Conservation (phyloP, 129 eudicot genomes). For the Arctium minus region DNA sequence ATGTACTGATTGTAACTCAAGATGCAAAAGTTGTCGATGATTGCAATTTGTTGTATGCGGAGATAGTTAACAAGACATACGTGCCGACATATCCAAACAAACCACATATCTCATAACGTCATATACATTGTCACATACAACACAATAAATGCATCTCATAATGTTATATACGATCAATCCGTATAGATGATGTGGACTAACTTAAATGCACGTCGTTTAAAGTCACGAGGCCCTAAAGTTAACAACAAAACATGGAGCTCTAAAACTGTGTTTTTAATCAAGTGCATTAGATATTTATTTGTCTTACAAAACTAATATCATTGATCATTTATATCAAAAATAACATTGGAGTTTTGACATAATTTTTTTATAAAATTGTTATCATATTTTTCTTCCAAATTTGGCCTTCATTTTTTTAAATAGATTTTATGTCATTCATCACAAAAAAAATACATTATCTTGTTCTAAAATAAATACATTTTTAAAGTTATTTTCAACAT, state of each 20-base stretch:
- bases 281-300: background rate
- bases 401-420: background rate
- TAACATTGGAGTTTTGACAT: background rate
- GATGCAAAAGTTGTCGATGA: background rate
- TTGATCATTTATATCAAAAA: background rate
- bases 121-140: background rate
- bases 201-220: background rate
- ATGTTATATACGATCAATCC: background rate
- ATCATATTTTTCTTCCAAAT: background rate
- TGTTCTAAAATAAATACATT: background rate
- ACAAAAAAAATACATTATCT: background rate
- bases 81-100: background rate
- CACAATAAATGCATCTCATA: background rate
- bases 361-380: no score
- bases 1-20: background rate
- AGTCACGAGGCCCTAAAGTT: background rate
- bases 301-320: background rate
- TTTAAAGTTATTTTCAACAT: no score
- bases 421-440: background rate
- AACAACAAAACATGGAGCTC: background rate
- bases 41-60: background rate
- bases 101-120: background rate
- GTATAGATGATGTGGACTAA: background rate
- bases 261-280: background rate
- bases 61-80: background rate